Percentiles rank a stretch among this genome's conserved stretches.
Evolutionary conservation across 2,329 filamentous ascomycete species (phyloP).

Genomic region (Escovopsis sp.): DNA sequence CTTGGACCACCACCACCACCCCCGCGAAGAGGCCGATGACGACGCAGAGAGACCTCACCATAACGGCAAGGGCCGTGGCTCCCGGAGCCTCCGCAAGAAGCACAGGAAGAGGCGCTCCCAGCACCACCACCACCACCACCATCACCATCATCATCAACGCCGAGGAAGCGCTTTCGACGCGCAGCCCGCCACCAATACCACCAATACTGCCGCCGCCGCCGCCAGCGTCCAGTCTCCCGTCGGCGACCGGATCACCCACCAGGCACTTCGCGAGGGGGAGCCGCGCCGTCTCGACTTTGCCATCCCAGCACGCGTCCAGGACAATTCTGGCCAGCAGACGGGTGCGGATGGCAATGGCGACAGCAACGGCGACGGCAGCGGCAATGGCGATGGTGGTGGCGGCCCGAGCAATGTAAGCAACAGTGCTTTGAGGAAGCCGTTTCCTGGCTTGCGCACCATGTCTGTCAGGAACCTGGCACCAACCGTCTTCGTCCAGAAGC

Average conservation of each 20-base stretch:
- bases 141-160: constrained; percentile 20
- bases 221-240: no score
- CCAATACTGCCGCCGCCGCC: constrained; percentile 7
- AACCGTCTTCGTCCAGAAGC: constrained; percentile 47
- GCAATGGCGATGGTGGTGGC: no score
- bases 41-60: constrained; percentile 25
- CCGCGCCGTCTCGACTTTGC: constrained; percentile 47
- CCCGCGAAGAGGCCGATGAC: constrained; percentile 27
- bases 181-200: constrained; percentile 17
- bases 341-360: constrained; percentile 4
- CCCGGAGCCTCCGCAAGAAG: constrained; percentile 26
- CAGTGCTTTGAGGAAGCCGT: constrained; percentile 25
- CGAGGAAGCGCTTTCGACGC: constrained; percentile 10
- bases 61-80: constrained; percentile 19
- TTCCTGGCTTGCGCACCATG: constrained; percentile 42
- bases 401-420: background rate
- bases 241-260: constrained; percentile 7
- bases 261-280: constrained; percentile 20
- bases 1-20: no score
- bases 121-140: constrained; percentile 20
- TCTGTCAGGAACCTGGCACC: constrained; percentile 56
- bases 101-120: constrained; percentile 31
- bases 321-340: constrained; percentile 13
- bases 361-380: no score
- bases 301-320: constrained; percentile 14